Base-by-base conservation (phyloP, 1,284 basidiomycete genomes). In the Ceratobasidium sp. region DNA sequence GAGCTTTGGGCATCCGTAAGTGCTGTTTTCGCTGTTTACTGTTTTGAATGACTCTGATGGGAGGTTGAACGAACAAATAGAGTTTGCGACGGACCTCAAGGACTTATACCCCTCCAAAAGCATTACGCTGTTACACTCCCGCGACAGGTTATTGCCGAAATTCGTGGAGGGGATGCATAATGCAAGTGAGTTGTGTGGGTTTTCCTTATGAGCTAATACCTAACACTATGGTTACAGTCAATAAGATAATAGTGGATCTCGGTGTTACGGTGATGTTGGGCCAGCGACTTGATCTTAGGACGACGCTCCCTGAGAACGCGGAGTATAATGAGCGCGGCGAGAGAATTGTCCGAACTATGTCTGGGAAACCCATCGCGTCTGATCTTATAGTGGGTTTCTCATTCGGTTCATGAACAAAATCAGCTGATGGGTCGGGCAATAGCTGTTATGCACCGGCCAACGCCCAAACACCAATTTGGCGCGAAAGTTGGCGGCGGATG, bases 391-490 rank as follows among this genome's bases (percentile, higher is more conserved):
- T 62, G 10, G 33, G 42, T 48, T 46, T 15, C 15, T 17, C 46
- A 12, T 15, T 44, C 28, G 64, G 48, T 26, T 26, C 33, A 33
- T 33, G 33, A 33, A 33, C 33, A 33, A 33, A 33, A 33, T 33
- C 33, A 33, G 33, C 33, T 33, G 33, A 33, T 33, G 33, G 33
- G 33, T 23, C 20, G 42, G 64, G 26, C 42, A 17, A 44, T 48
- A 93, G 91, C 87, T 95, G 17, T 85, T 92, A 0, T 94, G 94
- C 82, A 94, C 93, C 0, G 93, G 93, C 7, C 93, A 94, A 84
- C 87, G 85, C 50, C 92, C 93, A 23, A 94, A 94, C 82, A 91
- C 92, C 33, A 33, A 33, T 33, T 33, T 33, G 33, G 33, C 33
- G 33, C 33, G 33, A 33, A 33, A 33, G 33, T 33, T 33, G 33